phyloP scores from a whole-genome alignment of 257 asterid species.

The Galeopsis tetrahit region DNA sequence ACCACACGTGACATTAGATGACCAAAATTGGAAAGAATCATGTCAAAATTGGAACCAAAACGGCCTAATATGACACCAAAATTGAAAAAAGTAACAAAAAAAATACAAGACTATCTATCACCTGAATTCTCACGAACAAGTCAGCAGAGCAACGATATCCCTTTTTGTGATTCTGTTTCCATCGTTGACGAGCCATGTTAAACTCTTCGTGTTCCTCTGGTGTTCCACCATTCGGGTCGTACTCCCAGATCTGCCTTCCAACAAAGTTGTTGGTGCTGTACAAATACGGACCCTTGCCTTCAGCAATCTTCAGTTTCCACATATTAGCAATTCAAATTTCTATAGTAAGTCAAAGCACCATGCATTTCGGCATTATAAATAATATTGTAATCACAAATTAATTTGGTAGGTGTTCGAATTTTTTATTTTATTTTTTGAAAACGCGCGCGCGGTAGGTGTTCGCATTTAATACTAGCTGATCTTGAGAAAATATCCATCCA shows the following conservation, averaged over 20 bases:
- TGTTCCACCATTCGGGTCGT: background rate
- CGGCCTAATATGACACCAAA: too few relatives aligned
- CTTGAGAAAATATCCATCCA: too few relatives aligned
- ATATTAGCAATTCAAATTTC: background rate
- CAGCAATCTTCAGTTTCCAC: background rate
- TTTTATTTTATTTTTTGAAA: too few relatives aligned
- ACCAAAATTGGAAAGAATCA: too few relatives aligned
- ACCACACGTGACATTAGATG: too few relatives aligned
- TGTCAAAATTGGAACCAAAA: background rate
- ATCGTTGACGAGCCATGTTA: background rate
- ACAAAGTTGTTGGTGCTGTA: background rate
- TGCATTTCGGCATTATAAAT: too few relatives aligned
- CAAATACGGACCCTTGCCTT: background rate
- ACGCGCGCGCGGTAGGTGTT: too few relatives aligned
- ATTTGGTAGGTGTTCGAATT: too few relatives aligned
- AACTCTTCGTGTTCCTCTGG: background rate
- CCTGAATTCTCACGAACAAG: background rate
- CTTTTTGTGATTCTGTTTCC: background rate
- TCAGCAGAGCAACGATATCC: background rate
- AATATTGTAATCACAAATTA: too few relatives aligned
- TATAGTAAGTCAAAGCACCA: too few relatives aligned
- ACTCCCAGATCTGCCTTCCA: background rate
- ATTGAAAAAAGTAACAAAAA: background rate
- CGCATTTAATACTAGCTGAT: too few relatives aligned
- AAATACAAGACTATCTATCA: background rate